Percentiles rank a stretch among this genome's conserved stretches.
Conservation (phyloP, 192 early-diverging fungal species). For the Pilobolus umbonatus region DNA sequence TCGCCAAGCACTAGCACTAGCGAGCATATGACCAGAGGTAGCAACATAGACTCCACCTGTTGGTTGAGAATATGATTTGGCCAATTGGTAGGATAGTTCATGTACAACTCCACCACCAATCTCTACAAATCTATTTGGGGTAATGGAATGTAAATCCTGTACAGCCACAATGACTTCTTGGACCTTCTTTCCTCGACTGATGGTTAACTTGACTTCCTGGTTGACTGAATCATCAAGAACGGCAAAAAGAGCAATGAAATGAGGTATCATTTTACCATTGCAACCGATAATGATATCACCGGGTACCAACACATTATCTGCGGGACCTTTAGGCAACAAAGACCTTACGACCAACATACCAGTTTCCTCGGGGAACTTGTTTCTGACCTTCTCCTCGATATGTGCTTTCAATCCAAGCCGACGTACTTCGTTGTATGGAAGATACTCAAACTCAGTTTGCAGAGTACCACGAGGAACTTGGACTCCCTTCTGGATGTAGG, state of each 20-base stretch:
- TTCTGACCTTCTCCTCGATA: slow-evolving; percentile 60
- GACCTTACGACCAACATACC: slow-evolving; percentile 66
- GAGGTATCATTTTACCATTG: slow-evolving; percentile 59
- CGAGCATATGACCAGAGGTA: slow-evolving; percentile 62
- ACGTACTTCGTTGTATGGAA: slow-evolving; percentile 66
- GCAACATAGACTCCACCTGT: slow-evolving; percentile 80
- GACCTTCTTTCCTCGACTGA: slow-evolving; percentile 52
- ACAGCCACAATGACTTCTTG: slow-evolving; percentile 45
- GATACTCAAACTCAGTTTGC: slow-evolving; percentile 67
- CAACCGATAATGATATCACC: slow-evolving; percentile 71
- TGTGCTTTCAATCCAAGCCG: slow-evolving; percentile 64
- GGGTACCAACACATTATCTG: slow-evolving; percentile 50
- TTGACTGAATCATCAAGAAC: slow-evolving; percentile 62
- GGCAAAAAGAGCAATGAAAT: slow-evolving; percentile 64
- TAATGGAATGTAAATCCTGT: slow-evolving; percentile 71
- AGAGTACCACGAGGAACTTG: slow-evolving; percentile 69
- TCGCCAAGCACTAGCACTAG: slow-evolving; percentile 60
- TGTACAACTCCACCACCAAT: slow-evolving; percentile 80
- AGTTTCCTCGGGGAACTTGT: slow-evolving; percentile 56
- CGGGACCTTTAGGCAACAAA: slow-evolving; percentile 68
- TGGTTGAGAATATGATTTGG: slow-evolving; percentile 63
- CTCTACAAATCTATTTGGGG: slow-evolving; percentile 80
- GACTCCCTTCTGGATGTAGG: slow-evolving; percentile 48
- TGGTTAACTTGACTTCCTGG: slow-evolving; percentile 42
- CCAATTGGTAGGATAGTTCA: slow-evolving; percentile 74